Base-by-base conservation (phyloP, 305 asterid species). In the Fraxinus paxiana region DNA sequence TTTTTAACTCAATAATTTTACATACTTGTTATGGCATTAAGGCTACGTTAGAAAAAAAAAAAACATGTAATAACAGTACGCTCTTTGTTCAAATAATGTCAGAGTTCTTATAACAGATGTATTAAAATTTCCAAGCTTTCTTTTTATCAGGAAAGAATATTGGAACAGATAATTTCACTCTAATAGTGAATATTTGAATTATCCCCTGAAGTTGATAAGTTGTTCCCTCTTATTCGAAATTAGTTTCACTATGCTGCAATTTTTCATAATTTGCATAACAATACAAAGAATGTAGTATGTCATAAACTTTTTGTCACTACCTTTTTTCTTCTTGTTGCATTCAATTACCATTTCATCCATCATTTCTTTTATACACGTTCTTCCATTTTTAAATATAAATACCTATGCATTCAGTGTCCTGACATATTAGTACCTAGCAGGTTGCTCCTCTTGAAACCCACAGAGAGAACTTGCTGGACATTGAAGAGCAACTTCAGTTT, bases 371-470 rank as follows among this genome's bases (percentile, higher is more conserved):
- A 20, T 63, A 17, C 73, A 46, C 22, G 31, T 46, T 48, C 69
- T 51, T 20, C 15, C 34, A n/a, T 41, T 43, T 61, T 9, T 9
- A 22, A 61, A 22, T 61, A 61, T 79, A 13, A 6, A 77, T 4
- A 24, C 75, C 2, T 6, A 28, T 70, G n/a, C 56, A 20, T 73
- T 77, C 20, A 75, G 76, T 80, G 7, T 84, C 56, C 72, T 38
- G 77, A 75, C 76, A 75, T 72, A 13, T 75, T 79, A 37, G 46
- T 79, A 81, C 80, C 76, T 73, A 81, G 81, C 91, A 93, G 99
- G 97, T 96, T 76, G 97, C 99, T 37, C 99, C 99, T 77, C 94
- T 94, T 79, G 98, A 92, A 86, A 94, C 92, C 84, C 98, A 93
- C 84, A 76, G 83, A 81, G 98, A 94, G 83, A 92, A 88, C 79